Conservation (phyloP, 2,329 filamentous ascomycete genomes). For the Gremmenia infestans region DNA sequence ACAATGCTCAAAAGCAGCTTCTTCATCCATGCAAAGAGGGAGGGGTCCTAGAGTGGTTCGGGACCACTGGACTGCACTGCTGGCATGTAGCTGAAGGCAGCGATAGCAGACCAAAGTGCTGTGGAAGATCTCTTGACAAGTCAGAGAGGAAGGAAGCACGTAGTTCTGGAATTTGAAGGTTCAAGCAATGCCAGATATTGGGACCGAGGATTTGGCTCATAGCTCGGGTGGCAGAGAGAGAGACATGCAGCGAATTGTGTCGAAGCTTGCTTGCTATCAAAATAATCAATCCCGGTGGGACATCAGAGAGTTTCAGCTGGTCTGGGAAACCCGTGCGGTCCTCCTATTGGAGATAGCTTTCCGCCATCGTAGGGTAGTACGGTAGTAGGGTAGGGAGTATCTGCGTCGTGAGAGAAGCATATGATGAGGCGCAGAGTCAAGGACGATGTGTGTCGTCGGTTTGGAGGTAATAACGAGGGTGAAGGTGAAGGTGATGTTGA, state of each 20-base stretch:
- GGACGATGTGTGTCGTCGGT: no score
- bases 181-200: slow-evolving; percentile 7
- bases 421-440: no score
- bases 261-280: slow-evolving; percentile 3
- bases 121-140: slow-evolving; percentile 12
- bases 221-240: background rate
- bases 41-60: background rate
- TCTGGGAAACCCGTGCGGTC: no score
- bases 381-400: no score
- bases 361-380: no score
- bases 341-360: no score
- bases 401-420: no score
- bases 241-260: slow-evolving; percentile 1
- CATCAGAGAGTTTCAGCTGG: background rate
- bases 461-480: no score
- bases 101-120: slow-evolving; percentile 12
- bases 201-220: slow-evolving; percentile 11
- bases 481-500: no score
- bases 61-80: slow-evolving; percentile 10
- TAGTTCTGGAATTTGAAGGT: slow-evolving; percentile 1
- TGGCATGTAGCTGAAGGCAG: slow-evolving; percentile 12
- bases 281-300: slow-evolving; percentile 6
- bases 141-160: slow-evolving; percentile 9
- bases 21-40: slow-evolving; percentile 1
- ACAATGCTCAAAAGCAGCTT: slow-evolving; percentile 3